phyloP scores from a whole-genome alignment of 75 land plant genomes.

The Isoetes taiwanensis region DNA sequence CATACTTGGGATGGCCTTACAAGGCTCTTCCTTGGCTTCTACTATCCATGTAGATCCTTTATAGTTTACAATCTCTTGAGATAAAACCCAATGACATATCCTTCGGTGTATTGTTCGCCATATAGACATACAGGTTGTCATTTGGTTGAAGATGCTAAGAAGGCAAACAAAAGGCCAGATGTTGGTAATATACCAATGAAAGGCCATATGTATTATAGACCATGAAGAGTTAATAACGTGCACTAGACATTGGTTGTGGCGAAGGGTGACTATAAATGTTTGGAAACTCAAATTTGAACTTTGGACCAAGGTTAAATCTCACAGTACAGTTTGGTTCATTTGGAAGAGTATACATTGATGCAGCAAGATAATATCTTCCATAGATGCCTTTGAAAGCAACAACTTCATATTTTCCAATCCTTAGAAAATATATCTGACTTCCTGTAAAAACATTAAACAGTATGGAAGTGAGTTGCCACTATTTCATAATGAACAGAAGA shows the following conservation, averaged over 20 bases:
- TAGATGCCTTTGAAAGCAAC: not conserved
- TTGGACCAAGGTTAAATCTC: conserved; percentile 1
- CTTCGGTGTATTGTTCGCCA: no score
- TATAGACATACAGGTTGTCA: no score
- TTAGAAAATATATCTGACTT: not conserved
- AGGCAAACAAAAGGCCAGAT: no score
- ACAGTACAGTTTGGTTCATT: conserved; percentile 4
- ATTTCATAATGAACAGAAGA: not conserved
- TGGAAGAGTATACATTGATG: conserved; percentile 3
- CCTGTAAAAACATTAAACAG: not conserved
- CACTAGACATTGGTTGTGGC: conserved; percentile 1
- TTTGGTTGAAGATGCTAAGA: no score
- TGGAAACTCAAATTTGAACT: not conserved
- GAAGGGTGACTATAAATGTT: not conserved
- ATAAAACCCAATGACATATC: no score
- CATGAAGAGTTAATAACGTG: no score
- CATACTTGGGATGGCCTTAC: no score
- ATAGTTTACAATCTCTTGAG: no score
- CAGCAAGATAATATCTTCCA: not conserved
- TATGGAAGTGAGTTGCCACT: not conserved
- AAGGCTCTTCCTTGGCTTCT: no score
- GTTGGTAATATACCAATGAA: no score
- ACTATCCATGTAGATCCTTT: no score
- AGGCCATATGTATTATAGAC: no score
- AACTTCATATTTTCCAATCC: not conserved